phyloP scores from a whole-genome alignment of 306 rosid genomes.

The Quercus variabilis region DNA sequence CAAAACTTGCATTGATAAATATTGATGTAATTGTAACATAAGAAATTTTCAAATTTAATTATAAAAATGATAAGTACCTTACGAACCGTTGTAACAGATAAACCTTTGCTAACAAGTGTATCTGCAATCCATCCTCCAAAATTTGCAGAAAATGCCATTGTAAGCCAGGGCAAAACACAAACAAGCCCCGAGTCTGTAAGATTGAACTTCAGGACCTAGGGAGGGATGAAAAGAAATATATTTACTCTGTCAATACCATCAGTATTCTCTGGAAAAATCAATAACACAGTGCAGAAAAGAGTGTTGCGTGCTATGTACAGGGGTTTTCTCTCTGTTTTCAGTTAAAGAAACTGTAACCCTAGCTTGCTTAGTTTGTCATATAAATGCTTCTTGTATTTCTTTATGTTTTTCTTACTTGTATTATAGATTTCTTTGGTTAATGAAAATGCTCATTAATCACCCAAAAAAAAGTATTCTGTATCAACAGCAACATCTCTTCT shows the following conservation, averaged over 20 bases:
- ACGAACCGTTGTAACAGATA: slow-evolving; percentile 83
- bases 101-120: slow-evolving; percentile 85
- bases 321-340: too few relatives aligned
- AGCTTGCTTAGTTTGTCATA: too few relatives aligned
- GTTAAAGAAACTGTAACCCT: too few relatives aligned
- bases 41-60: background rate
- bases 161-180: slow-evolving; percentile 90
- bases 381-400: too few relatives aligned
- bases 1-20: background rate
- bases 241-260: background rate
- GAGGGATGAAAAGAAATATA: background rate
- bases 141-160: slow-evolving; percentile 96
- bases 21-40: background rate
- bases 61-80: slow-evolving; percentile 54
- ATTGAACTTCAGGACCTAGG: slow-evolving; percentile 94
- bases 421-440: too few relatives aligned
- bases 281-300: too few relatives aligned
- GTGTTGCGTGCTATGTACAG: too few relatives aligned
- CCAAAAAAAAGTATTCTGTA: too few relatives aligned
- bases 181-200: slow-evolving; percentile 92
- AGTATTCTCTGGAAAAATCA: background rate
- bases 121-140: slow-evolving; percentile 99
- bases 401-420: too few relatives aligned
- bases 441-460: too few relatives aligned
- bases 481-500: background rate